Evolutionary conservation across 345 rosid genomes (phyloP).

Genomic region (Brassica rapa): DNA sequence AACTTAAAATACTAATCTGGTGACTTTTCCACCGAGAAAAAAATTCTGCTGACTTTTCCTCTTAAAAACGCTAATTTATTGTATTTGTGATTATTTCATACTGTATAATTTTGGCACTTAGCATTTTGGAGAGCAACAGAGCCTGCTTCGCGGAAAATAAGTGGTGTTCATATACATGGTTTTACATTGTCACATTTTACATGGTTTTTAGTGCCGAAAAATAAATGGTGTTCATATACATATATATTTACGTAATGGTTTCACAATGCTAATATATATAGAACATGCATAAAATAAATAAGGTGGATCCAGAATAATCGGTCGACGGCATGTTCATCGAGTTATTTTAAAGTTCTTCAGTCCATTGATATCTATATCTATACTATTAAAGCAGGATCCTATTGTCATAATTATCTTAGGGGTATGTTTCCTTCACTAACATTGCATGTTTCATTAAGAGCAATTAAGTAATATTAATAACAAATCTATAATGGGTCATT

Average conservation of each 20-base stretch:
- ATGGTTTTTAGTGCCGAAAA: not conserved
- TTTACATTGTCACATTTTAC: not conserved
- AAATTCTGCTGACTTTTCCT: not conserved
- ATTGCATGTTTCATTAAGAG: too few relatives aligned
- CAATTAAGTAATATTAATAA: too few relatives aligned
- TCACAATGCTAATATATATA: not conserved
- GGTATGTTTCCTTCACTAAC: too few relatives aligned
- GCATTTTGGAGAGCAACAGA: not conserved
- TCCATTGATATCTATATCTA: not conserved
- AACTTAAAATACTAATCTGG: not conserved
- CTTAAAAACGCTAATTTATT: not conserved
- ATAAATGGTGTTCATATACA: not conserved
- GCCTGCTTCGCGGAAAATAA: not conserved
- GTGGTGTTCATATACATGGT: not conserved
- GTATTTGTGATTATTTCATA: not conserved
- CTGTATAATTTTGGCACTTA: not conserved
- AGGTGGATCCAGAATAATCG: not conserved
- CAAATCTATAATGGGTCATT: too few relatives aligned
- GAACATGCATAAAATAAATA: not conserved
- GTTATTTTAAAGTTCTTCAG: not conserved
- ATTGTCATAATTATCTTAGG: too few relatives aligned
- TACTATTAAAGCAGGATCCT: too few relatives aligned
- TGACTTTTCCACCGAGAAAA: not conserved
- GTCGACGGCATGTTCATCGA: not conserved
- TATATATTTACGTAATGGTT: not conserved